Evolutionary conservation across 2,329 filamentous ascomycete genomes (phyloP).

Genomic region (Xylariaceae sp.): DNA sequence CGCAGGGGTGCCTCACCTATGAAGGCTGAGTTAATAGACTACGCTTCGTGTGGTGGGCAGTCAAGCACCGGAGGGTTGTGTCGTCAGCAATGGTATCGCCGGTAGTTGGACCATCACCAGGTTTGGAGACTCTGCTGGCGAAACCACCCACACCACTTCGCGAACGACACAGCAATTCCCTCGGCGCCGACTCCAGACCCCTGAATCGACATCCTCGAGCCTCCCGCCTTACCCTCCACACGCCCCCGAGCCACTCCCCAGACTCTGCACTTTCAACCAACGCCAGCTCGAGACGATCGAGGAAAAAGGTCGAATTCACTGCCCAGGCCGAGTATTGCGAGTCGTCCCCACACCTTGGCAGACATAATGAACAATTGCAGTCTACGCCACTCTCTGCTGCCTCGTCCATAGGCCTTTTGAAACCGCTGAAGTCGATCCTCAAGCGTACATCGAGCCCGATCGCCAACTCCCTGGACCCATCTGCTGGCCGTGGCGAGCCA

Average conservation of each 20-base stretch:
- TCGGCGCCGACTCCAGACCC: constrained; percentile 35
- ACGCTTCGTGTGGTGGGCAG: constrained; percentile 23
- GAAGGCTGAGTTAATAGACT: constrained; percentile 14
- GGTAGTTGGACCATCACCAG: constrained; percentile 33
- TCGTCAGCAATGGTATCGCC: constrained; percentile 38
- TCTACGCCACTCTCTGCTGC: constrained; percentile 39
- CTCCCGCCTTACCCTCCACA: constrained; percentile 41
- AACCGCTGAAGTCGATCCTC: constrained; percentile 64
- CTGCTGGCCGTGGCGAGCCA: constrained; percentile 38
- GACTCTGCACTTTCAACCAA: constrained; percentile 39
- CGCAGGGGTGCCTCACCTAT: constrained; percentile 17
- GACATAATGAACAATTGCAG: constrained; percentile 33
- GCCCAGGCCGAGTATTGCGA: constrained; percentile 53
- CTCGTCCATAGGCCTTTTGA: constrained; percentile 37
- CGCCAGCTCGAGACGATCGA: constrained; percentile 40
- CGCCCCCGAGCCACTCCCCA: constrained; percentile 49
- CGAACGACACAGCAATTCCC: constrained; percentile 37
- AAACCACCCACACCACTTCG: constrained; percentile 65
- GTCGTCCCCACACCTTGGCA: constrained; percentile 42
- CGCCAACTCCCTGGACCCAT: constrained; percentile 42
- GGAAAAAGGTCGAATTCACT: constrained; percentile 56
- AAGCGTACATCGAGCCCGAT: constrained; percentile 54
- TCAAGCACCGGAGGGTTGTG: constrained; percentile 24
- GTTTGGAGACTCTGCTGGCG: constrained; percentile 49
- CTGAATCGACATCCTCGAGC: constrained; percentile 37